Evolutionary conservation across 2,329 filamentous ascomycete genomes (phyloP).

Genomic region (Onygenales sp.): DNA sequence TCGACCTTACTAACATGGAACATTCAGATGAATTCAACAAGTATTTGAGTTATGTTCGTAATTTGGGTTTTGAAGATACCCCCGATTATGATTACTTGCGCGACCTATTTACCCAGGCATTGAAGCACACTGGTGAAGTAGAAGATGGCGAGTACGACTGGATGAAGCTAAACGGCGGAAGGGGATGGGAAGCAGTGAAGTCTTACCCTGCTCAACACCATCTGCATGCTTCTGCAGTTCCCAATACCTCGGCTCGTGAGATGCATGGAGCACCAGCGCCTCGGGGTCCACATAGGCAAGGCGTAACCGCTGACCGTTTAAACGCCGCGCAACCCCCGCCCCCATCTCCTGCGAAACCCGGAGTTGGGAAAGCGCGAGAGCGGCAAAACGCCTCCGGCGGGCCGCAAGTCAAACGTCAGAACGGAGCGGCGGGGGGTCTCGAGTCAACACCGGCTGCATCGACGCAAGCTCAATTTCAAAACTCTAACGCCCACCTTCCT

Average conservation of each 20-base stretch:
- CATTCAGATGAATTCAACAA: constrained; percentile 81
- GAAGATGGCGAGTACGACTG: constrained; percentile 99
- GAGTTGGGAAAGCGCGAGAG: constrained; percentile 60
- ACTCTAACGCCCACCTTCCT: constrained; percentile 80
- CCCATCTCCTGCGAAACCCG: constrained; percentile 70
- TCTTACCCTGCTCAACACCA: constrained; percentile 61
- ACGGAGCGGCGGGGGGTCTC: constrained; percentile 36
- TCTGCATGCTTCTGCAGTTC: constrained; percentile 70
- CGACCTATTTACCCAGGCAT: constrained; percentile 88
- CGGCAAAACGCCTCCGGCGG: constrained; percentile 71
- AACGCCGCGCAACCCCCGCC: constrained; percentile 86
- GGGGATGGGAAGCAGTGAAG: constrained; percentile 81
- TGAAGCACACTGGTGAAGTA: constrained; percentile 88
- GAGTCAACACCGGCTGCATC: constrained; percentile 77
- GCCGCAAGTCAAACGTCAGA: constrained; percentile 65
- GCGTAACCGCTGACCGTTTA: constrained; percentile 77
- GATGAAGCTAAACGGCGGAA: constrained; percentile 95
- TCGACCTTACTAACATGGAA: background rate
- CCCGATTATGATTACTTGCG: constrained; percentile 97
- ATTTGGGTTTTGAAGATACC: constrained; percentile 95
- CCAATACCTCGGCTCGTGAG: constrained; percentile 76
- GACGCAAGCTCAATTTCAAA: constrained; percentile 93
- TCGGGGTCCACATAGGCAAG: constrained; percentile 50
- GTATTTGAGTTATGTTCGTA: constrained; percentile 93
- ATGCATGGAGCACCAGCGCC: constrained; percentile 61